phyloP scores from a whole-genome alignment of 441 rosid genomes.

The Syzygium malaccense region DNA sequence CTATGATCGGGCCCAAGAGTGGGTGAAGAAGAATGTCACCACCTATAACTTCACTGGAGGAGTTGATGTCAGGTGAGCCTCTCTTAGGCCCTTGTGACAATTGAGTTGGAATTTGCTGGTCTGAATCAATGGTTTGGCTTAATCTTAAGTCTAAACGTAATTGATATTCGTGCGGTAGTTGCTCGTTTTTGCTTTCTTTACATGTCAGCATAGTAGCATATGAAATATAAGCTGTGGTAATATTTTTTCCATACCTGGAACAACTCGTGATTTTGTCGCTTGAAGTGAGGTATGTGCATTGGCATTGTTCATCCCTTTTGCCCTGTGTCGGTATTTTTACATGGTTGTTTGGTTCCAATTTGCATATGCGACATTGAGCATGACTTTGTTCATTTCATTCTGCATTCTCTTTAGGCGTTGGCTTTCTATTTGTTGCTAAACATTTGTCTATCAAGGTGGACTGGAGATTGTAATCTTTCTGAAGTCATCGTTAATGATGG shows the following conservation, averaged over 20 bases:
- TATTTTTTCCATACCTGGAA: neutral
- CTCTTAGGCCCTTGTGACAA: neutral
- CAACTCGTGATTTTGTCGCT: neutral
- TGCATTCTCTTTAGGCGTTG: neutral
- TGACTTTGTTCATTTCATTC: neutral
- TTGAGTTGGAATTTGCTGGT: neutral
- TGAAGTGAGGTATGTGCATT: neutral
- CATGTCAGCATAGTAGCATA: neutral
- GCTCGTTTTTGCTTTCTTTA: neutral
- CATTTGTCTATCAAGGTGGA: neutral
- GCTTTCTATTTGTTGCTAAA: neutral
- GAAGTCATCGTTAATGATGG: neutral
- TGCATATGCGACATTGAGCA: neutral
- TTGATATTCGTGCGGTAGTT: neutral
- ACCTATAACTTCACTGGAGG: constrained; percentile 72
- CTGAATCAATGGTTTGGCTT: neutral
- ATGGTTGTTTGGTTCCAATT: neutral
- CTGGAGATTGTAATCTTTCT: neutral
- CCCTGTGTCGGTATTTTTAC: neutral
- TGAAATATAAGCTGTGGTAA: neutral
- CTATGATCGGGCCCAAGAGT: constrained; percentile 57
- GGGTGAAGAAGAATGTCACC: constrained; percentile 71
- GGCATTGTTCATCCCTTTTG: neutral
- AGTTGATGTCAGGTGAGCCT: constrained; percentile 75
- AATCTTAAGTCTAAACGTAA: neutral